Evolutionary conservation across 768 basidiomycete genomes (phyloP), one percentile per base, ranked within the genome.

Genomic region (Stropharia rugosoannulata): DNA sequence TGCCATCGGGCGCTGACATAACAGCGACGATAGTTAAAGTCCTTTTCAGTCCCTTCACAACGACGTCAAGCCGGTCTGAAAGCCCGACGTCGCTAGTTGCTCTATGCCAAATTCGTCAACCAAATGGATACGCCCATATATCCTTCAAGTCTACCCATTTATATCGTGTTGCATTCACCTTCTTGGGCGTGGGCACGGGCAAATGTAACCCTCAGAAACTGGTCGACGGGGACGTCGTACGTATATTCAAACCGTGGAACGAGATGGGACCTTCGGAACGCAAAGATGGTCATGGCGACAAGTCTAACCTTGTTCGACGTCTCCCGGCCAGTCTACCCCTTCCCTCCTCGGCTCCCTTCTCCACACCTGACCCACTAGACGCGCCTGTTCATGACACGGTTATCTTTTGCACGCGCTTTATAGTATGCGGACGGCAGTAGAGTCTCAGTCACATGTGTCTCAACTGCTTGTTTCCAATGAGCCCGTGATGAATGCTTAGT

Each of bases 161-260:
- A 0, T 66, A 76, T 51, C 64, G 71, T 48, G 68, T 77, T 6
- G 53, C 76, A 16, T 71, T 80, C 52, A 71, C 69, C 29, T 78
- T 76, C 59, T 64, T 67, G 19, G 36, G n/a, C 25, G 35, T 3
- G 37, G n/a, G 15, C 13, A 22, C 36, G 42, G 15, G 19, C 1
- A 29, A 32, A 35, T 15, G 11, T 6, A 22, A n/a, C 50, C 62
- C 66, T 1, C 74, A 74, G 37, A 66, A 67, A 5, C 75, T 84
- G 25, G 58, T 65, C 9, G 70, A 70, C 18, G 81, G 77, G 1
- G 62, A 61, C 7, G 75, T 76, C 2, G 66, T 83, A 11, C 68
- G 71, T 42, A 69, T 78, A 6, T 84, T 82, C 79, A 63, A 70
- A 37, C 83, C 84, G 4, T 85, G 80, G 80, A 72, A 77, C 3